Evolutionary conservation across 164 flowering plant species (phyloP).

Genomic region (Chloranthus sessilifolius): DNA sequence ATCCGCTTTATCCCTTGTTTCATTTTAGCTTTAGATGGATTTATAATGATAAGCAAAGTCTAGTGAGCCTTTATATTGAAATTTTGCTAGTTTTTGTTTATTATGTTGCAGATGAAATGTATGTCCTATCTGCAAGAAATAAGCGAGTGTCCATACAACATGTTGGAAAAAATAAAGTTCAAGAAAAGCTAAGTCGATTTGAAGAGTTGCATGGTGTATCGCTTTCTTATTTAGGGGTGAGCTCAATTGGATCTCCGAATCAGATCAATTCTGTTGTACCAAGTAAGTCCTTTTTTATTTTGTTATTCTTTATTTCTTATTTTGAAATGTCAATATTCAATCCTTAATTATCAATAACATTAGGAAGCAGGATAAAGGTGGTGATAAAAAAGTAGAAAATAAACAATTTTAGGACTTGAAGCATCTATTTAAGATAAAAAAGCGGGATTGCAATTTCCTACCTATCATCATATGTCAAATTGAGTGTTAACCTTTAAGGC

Average conservation of each 20-base stretch:
- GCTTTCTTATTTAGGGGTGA: slow-evolving; percentile 72
- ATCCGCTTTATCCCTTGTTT: too few species aligned
- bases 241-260: slow-evolving; percentile 38
- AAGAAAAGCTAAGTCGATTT: slow-evolving; percentile 68
- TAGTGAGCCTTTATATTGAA: not conserved
- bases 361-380: too few species aligned
- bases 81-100: not conserved
- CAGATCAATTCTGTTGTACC: slow-evolving; percentile 42
- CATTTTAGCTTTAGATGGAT: not conserved
- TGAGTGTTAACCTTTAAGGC: too few species aligned
- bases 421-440: not conserved
- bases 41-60: not conserved
- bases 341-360: too few species aligned
- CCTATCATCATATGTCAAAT: not conserved
- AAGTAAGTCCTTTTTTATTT: slow-evolving; percentile 40
- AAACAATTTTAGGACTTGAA: too few species aligned
- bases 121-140: slow-evolving; percentile 76
- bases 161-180: slow-evolving; percentile 71
- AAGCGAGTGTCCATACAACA: slow-evolving; percentile 65
- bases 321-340: too few species aligned
- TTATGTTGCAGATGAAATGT: slow-evolving; percentile 78
- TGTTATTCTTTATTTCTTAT: not conserved
- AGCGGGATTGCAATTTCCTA: not conserved
- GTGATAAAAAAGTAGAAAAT: too few species aligned
- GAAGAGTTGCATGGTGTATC: slow-evolving; percentile 70